Evolutionary conservation across 768 basidiomycete genomes (phyloP).

Genomic region (Tricholoma matsutake): DNA sequence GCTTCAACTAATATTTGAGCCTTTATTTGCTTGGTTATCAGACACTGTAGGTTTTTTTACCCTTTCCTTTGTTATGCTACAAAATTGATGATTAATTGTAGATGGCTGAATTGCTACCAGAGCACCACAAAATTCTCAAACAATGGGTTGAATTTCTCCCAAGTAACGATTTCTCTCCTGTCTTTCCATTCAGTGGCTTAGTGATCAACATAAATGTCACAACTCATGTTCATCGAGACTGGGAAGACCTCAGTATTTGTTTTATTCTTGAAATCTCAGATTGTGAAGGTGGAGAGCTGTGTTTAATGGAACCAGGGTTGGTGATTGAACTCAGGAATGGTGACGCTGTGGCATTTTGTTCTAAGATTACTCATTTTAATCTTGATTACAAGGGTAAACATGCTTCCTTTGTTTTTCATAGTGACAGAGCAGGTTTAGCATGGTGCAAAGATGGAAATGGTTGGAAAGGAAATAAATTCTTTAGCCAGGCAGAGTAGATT

Average conservation of each 20-base stretch:
- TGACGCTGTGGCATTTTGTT: too few relatives aligned
- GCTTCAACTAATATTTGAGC: slow-evolving; percentile 1
- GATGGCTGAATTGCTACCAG: not conserved
- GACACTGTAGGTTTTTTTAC: not conserved
- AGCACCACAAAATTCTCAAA: too few relatives aligned
- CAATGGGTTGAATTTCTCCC: too few relatives aligned
- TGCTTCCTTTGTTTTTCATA: too few relatives aligned
- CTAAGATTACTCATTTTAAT: too few relatives aligned
- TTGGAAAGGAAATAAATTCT: too few relatives aligned
- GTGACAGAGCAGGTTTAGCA: too few relatives aligned
- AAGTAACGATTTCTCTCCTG: slow-evolving; percentile 10
- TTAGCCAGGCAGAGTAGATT: too few relatives aligned
- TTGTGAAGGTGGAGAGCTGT: slow-evolving; percentile 24
- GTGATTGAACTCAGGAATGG: too few relatives aligned
- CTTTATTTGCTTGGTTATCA: not conserved
- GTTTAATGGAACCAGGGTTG: too few relatives aligned
- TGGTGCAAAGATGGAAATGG: too few relatives aligned
- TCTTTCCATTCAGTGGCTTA: slow-evolving; percentile 20
- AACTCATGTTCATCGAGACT: slow-evolving; percentile 21
- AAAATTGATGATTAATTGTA: not conserved
- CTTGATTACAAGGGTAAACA: too few relatives aligned
- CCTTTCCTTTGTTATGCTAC: not conserved
- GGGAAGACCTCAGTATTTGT: slow-evolving; percentile 19
- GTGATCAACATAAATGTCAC: slow-evolving; percentile 22
- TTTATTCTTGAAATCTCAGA: slow-evolving; percentile 19